Conservation (phyloP, 225 moss, liverwort and hornwort species). For the Neckera pumila region DNA sequence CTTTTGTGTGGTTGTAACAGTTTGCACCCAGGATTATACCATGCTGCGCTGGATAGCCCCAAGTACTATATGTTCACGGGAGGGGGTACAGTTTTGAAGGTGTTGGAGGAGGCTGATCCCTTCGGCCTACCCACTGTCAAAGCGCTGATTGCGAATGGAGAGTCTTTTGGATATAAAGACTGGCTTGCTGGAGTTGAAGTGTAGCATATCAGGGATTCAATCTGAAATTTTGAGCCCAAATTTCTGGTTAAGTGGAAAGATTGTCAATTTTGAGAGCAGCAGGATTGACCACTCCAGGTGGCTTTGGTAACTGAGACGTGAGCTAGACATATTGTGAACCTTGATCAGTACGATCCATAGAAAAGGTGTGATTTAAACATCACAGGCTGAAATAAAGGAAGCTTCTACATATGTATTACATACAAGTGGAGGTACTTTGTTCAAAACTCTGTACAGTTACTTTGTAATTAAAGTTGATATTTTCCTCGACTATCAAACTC, state of each 20-base stretch:
- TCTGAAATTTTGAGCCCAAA: neutral
- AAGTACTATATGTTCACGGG: conserved; percentile 89
- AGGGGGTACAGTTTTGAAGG: conserved; percentile 80
- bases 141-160: conserved; percentile 64
- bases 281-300: neutral
- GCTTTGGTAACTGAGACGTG: neutral
- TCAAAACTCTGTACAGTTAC: neutral
- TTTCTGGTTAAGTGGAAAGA: neutral
- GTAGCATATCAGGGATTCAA: neutral
- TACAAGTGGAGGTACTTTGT: neutral
- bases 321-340: neutral
- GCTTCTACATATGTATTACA: neutral
- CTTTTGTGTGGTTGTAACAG: conserved; percentile 5
- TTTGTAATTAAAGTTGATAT: neutral
- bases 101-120: conserved; percentile 73
- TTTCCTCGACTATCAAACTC: neutral
- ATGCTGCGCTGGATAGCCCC: conserved; percentile 63
- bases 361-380: neutral
- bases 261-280: neutral
- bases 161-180: conserved; percentile 36
- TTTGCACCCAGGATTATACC: conserved; percentile 70
- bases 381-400: neutral
- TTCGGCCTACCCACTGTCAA: conserved; percentile 65
- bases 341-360: neutral
- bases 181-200: conserved; percentile 4